Percentiles rank a stretch among this genome's conserved stretches.
Evolutionary conservation across 441 rosid genomes (phyloP).

Genomic region (Populus hybrid): DNA sequence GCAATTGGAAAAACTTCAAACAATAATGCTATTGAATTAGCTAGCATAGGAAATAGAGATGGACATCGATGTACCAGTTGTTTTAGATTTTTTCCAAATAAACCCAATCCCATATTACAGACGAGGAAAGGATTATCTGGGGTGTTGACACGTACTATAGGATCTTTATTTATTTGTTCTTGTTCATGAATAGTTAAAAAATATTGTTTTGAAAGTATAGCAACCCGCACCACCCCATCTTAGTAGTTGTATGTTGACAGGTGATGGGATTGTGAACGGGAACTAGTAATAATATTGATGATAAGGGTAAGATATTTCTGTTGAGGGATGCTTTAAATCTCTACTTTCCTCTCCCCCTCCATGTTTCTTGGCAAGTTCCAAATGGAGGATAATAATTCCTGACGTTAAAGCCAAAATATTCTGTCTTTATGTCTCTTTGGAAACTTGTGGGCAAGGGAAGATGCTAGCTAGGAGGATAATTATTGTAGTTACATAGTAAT

Average conservation of each 20-base stretch:
- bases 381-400: neutral
- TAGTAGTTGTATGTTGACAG: neutral
- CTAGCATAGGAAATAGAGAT: neutral
- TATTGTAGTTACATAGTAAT: neutral
- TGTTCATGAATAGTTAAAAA: no score
- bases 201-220: neutral
- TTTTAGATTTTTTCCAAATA: no score
- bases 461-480: no score
- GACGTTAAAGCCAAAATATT: neutral
- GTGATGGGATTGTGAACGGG: neutral
- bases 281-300: no score
- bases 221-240: constrained; percentile 24
- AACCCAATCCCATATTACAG: no score
- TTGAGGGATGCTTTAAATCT: constrained; percentile 20
- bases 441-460: constrained; percentile 2
- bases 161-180: neutral
- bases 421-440: neutral
- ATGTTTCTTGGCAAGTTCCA: constrained; percentile 15
- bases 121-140: neutral
- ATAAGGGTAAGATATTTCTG: constrained; percentile 15
- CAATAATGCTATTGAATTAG: neutral
- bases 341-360: neutral
- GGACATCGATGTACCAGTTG: neutral
- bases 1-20: neutral
- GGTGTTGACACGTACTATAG: constrained; percentile 19